Evolutionary conservation across 2,329 filamentous ascomycete genomes (phyloP).

Genomic region (Sarocladium oryzae): DNA sequence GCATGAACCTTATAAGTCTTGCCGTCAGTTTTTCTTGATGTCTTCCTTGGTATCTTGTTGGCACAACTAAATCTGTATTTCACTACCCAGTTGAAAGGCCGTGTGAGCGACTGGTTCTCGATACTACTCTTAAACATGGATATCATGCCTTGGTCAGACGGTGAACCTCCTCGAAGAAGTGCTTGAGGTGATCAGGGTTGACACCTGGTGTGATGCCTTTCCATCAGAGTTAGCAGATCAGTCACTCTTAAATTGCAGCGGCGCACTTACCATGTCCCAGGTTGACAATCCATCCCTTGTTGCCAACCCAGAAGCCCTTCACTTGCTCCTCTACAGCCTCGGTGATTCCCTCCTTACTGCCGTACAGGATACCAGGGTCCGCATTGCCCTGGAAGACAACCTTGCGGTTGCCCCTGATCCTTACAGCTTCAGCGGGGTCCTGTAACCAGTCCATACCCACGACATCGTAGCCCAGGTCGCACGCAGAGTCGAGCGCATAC

Average conservation of each 20-base stretch:
- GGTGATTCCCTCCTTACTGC: constrained; percentile 74
- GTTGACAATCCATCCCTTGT: constrained; percentile 95
- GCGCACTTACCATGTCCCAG: constrained; percentile 74
- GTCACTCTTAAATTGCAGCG: not conserved
- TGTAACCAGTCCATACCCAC: constrained; percentile 95
- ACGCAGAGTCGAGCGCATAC: constrained; percentile 85
- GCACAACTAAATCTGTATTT: not conserved
- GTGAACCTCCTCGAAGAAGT: constrained; percentile 91
- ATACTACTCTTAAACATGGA: not conserved
- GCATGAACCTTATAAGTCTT: not conserved
- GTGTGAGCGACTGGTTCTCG: not conserved
- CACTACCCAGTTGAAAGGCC: not conserved
- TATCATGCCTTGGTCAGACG: constrained; percentile 47
- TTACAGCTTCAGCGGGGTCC: constrained; percentile 76
- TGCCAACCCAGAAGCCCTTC: constrained; percentile 69
- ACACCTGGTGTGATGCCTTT: constrained; percentile 84
- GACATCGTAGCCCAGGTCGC: constrained; percentile 84
- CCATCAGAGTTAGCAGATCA: not conserved
- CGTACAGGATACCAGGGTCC: constrained; percentile 89
- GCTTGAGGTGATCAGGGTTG: constrained; percentile 85
- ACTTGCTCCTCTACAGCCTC: constrained; percentile 80
- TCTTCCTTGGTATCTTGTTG: not conserved
- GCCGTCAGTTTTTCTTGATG: not conserved
- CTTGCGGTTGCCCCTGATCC: constrained; percentile 65
- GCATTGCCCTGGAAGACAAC: constrained; percentile 90